A percentile compares a stretch with the other conserved stretches of the same genome.
phyloP scores from a whole-genome alignment of 2,329 filamentous ascomycete genomes.

The Malbranchea zuffiana region DNA sequence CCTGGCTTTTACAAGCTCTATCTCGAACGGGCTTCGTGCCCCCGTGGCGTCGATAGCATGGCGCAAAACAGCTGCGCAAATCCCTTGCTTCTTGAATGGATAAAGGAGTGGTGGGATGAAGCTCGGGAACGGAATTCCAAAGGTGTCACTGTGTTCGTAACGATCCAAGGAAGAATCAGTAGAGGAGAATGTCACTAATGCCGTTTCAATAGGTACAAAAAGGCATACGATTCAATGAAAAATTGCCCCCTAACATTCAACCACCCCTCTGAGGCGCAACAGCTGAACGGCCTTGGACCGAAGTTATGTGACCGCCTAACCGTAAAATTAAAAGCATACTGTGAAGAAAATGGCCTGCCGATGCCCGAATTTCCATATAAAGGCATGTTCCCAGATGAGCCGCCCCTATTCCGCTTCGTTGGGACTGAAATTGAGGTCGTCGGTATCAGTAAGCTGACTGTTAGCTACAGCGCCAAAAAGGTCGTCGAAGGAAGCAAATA shows the following conservation, averaged over 20 bases:
- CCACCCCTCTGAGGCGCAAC: slow-evolving; percentile 62
- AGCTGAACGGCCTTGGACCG: slow-evolving; percentile 62
- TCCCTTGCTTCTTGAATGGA: slow-evolving; percentile 59
- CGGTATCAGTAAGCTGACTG: too few species aligned
- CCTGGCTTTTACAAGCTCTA: too few species aligned
- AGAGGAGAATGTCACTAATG: too few species aligned
- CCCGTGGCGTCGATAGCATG: too few species aligned
- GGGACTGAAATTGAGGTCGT: not conserved
- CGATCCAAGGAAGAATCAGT: not conserved
- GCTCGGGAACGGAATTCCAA: slow-evolving; percentile 60
- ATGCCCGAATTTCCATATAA: slow-evolving; percentile 51
- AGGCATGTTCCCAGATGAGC: slow-evolving; percentile 22
- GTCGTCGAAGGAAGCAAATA: slow-evolving; percentile 21
- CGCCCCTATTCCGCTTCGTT: not conserved
- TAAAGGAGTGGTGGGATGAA: slow-evolving; percentile 65
- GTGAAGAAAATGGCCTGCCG: slow-evolving; percentile 54
- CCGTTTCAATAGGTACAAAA: slow-evolving; percentile 50
- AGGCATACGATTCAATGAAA: slow-evolving; percentile 66
- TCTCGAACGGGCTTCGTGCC: too few species aligned
- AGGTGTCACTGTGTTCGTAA: slow-evolving; percentile 44
- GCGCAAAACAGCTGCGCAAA: slow-evolving; percentile 47
- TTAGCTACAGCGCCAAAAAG: too few species aligned
- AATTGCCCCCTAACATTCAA: slow-evolving; percentile 59
- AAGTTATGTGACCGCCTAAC: slow-evolving; percentile 61
- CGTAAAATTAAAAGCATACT: slow-evolving; percentile 46